phyloP scores from a whole-genome alignment of 176 grass and related monocot species.

The Oryza glaberrima region DNA sequence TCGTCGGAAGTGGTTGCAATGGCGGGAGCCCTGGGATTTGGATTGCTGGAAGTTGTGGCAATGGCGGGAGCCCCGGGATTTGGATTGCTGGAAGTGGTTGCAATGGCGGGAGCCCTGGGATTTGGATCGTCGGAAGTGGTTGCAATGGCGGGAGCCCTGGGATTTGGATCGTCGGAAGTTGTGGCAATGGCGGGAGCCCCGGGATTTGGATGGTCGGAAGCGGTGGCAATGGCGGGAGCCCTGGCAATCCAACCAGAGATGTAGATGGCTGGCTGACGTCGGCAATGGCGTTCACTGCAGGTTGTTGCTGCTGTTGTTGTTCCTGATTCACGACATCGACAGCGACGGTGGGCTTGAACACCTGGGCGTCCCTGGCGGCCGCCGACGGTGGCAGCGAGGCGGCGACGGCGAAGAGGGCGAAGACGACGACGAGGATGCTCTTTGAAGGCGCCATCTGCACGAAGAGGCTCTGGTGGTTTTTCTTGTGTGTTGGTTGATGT shows the following conservation, averaged over 20 bases:
- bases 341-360: neutral
- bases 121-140: too few species aligned
- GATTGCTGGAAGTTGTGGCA: neutral
- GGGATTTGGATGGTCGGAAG: too few species aligned
- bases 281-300: neutral
- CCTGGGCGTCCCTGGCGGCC: neutral
- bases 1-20: neutral
- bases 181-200: too few species aligned
- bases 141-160: too few species aligned
- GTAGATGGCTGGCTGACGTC: neutral
- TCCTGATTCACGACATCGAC: neutral
- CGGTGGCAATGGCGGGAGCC: too few species aligned
- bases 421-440: slow-evolving; percentile 5
- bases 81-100: too few species aligned
- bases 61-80: too few species aligned
- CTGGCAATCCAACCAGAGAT: neutral
- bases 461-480: too few species aligned
- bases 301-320: too few species aligned
- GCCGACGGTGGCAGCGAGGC: neutral
- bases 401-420: neutral
- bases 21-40: neutral
- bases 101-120: too few species aligned
- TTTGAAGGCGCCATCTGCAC: slow-evolving; percentile 2
- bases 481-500: too few species aligned
- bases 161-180: too few species aligned